Evolutionary conservation across 2,329 filamentous ascomycete genomes (phyloP), one percentile per base, ranked within the genome.

Genomic region (Scytalidium lignicola): DNA sequence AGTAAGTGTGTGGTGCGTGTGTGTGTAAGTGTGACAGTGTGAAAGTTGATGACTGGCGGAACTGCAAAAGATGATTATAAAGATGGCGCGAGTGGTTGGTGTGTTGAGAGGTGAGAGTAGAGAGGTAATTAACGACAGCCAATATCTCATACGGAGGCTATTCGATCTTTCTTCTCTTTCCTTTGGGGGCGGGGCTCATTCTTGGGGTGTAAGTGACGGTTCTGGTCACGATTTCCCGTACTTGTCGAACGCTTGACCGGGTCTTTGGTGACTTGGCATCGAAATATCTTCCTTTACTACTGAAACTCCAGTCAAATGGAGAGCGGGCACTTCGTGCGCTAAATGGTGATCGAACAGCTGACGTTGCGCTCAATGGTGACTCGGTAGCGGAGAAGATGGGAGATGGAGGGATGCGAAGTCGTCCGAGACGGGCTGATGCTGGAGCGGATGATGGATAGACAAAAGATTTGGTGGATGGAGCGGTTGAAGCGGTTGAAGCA

Each of bases 171-270:
- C 91, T 85, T 72, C 90, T 83, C 79, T 96, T 97, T 56, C 91
- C 91, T 68, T 91, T 91, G 7, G 90, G 92, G 32, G 91, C 90
- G 20, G 91, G 88, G 57, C 90, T 88, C 72, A 97, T 88, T 56
- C 85, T 77, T 53, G 83, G 86, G 65, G 88, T 95, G 69, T 95
- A 96, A 39, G 89, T 96, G 51, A 96, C 88, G 15, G 90, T 96
- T 58, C 90, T 80, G n/a, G 91, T 96, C 47, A 96, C 88, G 3
- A 96, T 90, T 67, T 96, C 90, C 48, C 89, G 78, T 51, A 96
- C 90, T 63, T 86, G 78, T 52, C 84, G 80, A 49, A 84, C 74
- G 59, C 76, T 83, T 26, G 83, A 82, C 56, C 76, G 78, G 39
- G 79, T 73, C 64, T 80, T 79, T n/a, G 78, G 70, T 47, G 71